Percentiles rank a stretch among this genome's conserved stretches.
These are phyloP conservation scores for Wickerhamomyces chambardii DNA, from an alignment of 805 yeast species.

Conservation along the genomic window DNA sequence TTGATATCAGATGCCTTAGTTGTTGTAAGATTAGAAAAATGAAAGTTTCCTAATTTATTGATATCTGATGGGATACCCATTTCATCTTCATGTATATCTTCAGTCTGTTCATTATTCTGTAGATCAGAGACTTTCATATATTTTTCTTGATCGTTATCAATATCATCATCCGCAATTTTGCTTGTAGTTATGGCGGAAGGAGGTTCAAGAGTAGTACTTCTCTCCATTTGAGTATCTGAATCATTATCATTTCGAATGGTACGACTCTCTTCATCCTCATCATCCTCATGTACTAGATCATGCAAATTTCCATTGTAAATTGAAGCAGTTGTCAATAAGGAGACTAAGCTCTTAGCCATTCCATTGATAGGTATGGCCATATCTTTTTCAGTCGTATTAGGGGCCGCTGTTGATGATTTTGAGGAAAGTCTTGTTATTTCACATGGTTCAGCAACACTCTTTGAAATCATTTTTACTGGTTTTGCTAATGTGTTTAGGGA, in stretches of 20 bases:
- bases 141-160: too few species aligned
- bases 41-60: too few species aligned
- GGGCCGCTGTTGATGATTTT: background rate
- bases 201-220: slow-evolving; percentile 2
- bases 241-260: background rate
- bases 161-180: too few species aligned
- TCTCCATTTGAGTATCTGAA: background rate
- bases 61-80: too few species aligned
- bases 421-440: background rate
- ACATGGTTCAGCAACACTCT: too few species aligned
- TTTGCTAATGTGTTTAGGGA: background rate
- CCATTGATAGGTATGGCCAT: slow-evolving; percentile 26
- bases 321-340: slow-evolving; percentile 48
- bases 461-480: background rate
- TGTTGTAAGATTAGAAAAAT: too few species aligned
- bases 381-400: slow-evolving; percentile 12
- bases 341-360: slow-evolving; percentile 44
- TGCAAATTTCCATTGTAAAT: slow-evolving; percentile 24
- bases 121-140: too few species aligned
- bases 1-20: too few species aligned
- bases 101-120: too few species aligned
- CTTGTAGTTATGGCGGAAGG: too few species aligned
- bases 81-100: too few species aligned
- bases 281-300: background rate
- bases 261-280: slow-evolving; percentile 1